Evolutionary conservation across 2,329 filamentous ascomycete species (phyloP), one percentile per base, ranked within the genome.

Genomic region (Pseudonectria foliicola): DNA sequence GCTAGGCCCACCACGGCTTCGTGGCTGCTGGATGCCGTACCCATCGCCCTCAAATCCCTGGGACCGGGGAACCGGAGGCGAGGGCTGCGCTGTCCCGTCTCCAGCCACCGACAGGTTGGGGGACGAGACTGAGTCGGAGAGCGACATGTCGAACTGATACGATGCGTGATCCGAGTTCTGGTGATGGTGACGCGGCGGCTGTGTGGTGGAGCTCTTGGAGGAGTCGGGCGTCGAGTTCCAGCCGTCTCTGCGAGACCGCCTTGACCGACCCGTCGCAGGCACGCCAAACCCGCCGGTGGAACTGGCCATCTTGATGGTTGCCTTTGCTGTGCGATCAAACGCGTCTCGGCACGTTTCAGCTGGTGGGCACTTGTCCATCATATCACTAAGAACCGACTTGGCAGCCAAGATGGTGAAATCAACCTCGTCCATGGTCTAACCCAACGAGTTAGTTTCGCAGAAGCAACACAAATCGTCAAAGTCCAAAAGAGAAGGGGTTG

Each of bases 391-490:
- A 7, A 96, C 88, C 2, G 90, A 95, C 31, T 87, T 95, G 14
- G 89, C 90, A 7, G 89, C 87, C 31, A 95, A 70, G 7, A 96
- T 85, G 1, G 90, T 96, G 52, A 95, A 95, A 57, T 96, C 90
- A n/a, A 96, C 88, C 57, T 96, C 90, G 53, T 96, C 89, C 65
- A 95, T 83, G 7, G 83, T 85, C 76, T 80, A 37, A n/a, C 4
- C 14, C 23, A 25, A 30, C 23, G 29, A 16, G 13, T 43, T 42
- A 44, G 40, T 24, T 33, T 27, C 23, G 15, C 11, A 27, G 13
- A 34, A 25, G 10, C n/a, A n/a, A n/a, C n/a, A n/a, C n/a, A n/a
- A n/a, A n/a, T n/a, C n/a, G n/a, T n/a, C n/a, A n/a, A n/a, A n/a
- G n/a, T n/a, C n/a, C n/a, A n/a, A n/a, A n/a, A n/a, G 14, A 26